Base-by-base conservation (phyloP, 2,329 filamentous ascomycete genomes). In the Metarhizium brunneum region DNA sequence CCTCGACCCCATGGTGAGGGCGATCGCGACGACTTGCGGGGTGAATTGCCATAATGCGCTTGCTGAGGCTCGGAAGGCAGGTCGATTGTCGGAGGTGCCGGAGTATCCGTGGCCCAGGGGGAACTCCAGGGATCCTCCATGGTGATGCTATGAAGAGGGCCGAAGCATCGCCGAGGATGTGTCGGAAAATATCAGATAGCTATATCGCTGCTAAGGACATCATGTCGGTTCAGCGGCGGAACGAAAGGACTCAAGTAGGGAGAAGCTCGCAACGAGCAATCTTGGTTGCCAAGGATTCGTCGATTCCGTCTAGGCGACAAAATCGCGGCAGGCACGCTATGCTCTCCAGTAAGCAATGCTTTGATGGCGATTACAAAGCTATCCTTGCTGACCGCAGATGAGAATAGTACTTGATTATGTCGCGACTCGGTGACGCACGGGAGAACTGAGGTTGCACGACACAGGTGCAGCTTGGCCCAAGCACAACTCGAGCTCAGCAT, bases 51-150 rank as follows among this genome's bases (percentile, higher is more conserved):
- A 32, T 70, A 65, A 52, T 70, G 67, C 35, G 66, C 68, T 55
- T 55, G 63, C 38, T 66, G 63, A 45, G 68, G 70, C 57, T 67
- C 66, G 55, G 65, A 57, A 6, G 68, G 66, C 30, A 70, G 62
- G 57, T 70, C 65, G 64, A 63, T 65, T 60, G 63, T 78, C 68
- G 65, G 71, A 14, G 67, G 62, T 68, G 65, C 71, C n/a, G 67
- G 62, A 56, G 63, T 58, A 52, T 68, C 65, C 57, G 72, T 73
- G 57, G 76, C 74, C 81, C 81, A 83, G 69, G 81, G 81, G 62
- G 80, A 82, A 69, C 77, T 78, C 81, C 81, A 84, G 63, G 81
- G 80, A 79, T 84, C 79, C 67, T 84, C 81, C 81, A 84, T 84
- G 60, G 45, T 48, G 45, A 48, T 30, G 45, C 45, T 48, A 48